A percentile compares a stretch with the other conserved stretches of the same genome.
Evolutionary conservation across 2,329 filamentous ascomycete species (phyloP).

Genomic region (Colletotrichum eleusines): DNA sequence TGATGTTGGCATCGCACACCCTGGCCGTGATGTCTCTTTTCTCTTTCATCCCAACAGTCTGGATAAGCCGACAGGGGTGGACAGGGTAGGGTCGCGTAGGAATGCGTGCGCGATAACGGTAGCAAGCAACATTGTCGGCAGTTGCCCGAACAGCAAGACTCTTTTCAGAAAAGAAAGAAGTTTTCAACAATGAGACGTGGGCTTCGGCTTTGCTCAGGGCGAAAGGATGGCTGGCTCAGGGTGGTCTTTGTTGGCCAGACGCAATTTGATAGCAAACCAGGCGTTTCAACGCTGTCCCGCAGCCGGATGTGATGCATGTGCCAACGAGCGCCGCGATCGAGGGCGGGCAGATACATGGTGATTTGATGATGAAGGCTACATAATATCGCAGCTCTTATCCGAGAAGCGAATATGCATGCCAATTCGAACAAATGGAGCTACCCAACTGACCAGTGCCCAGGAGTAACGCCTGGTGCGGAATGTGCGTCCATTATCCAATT

Average conservation of each 20-base stretch:
- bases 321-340: slow-evolving; percentile 3
- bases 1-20: background rate
- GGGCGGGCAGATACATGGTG: background rate
- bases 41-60: slow-evolving; percentile 25
- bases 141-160: background rate
- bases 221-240: background rate
- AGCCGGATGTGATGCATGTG: background rate
- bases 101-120: background rate
- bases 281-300: slow-evolving; percentile 1
- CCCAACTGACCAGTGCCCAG: background rate
- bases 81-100: background rate
- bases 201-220: background rate
- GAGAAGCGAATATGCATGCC: background rate
- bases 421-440: background rate
- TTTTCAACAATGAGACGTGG: background rate
- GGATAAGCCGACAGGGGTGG: slow-evolving; percentile 13
- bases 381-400: background rate
- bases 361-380: background rate
- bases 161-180: no score
- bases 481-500: background rate
- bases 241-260: background rate
- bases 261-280: slow-evolving; percentile 6
- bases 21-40: background rate
- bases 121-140: background rate
- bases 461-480: background rate